phyloP scores from a whole-genome alignment of 1,284 basidiomycete genomes.

The Marasmius fiardii region DNA sequence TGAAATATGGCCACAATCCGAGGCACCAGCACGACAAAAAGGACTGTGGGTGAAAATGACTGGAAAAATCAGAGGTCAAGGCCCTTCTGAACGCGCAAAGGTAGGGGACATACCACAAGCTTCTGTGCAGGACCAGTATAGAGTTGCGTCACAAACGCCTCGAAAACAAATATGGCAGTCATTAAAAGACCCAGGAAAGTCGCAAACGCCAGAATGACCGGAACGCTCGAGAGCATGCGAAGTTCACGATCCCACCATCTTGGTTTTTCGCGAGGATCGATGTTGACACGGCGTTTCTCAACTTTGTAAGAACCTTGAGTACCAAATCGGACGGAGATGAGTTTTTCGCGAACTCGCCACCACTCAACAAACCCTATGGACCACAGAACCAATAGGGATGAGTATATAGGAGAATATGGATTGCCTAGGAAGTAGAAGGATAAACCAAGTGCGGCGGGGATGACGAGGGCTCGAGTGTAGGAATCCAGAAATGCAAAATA shows the following conservation, averaged over 20 bases:
- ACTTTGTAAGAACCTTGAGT: conserved; percentile 76
- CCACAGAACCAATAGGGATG: conserved; percentile 75
- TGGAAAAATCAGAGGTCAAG: conserved; percentile 25
- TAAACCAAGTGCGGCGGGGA: conserved; percentile 64
- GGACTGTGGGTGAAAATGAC: conserved; percentile 80
- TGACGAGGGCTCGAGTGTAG: conserved; percentile 76
- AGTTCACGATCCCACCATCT: conserved; percentile 78
- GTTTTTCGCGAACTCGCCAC: conserved; percentile 84
- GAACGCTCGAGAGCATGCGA: conserved; percentile 72
- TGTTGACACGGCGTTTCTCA: conserved; percentile 72
- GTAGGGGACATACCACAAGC: conserved; percentile 57
- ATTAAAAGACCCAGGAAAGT: conserved; percentile 66
- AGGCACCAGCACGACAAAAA: conserved; percentile 84
- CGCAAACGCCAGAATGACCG: conserved; percentile 78
- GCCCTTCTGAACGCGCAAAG: background rate
- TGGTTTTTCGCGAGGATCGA: conserved; percentile 40
- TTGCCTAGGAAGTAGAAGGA: conserved; percentile 61
- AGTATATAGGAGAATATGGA: conserved; percentile 79
- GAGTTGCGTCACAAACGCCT: conserved; percentile 82
- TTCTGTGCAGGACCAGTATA: conserved; percentile 86
- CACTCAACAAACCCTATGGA: conserved; percentile 83
- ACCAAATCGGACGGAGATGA: conserved; percentile 78
- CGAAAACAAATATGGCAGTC: conserved; percentile 81
- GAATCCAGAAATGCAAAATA: conserved; percentile 88
- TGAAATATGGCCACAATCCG: conserved; percentile 81